A percentile compares a stretch with the other conserved stretches of the same genome.
These are phyloP conservation scores for Asterochloris erici DNA, from an alignment of 139 green algal genomes.

Conservation along the genomic window DNA sequence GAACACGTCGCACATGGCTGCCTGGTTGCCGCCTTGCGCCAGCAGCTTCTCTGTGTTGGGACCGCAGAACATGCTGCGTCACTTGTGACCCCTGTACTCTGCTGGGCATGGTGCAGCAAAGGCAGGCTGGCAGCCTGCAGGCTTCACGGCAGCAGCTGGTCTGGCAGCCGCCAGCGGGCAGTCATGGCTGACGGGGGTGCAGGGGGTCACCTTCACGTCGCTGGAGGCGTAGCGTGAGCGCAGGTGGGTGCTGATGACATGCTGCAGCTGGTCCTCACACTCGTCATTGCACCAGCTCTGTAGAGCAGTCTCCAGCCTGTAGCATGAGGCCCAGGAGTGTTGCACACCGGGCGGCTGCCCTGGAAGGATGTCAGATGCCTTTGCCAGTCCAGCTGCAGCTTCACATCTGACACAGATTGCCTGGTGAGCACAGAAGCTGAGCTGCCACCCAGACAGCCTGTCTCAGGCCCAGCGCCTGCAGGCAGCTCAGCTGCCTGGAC, in stretches of 20 bases:
- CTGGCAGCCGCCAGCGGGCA: too few species aligned
- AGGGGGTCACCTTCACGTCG: background rate
- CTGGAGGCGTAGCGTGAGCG: background rate
- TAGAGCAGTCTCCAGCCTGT: background rate
- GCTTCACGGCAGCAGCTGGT: too few species aligned
- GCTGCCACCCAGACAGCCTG: background rate
- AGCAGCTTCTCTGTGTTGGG: too few species aligned
- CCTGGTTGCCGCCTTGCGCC: too few species aligned
- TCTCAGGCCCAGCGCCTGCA: background rate
- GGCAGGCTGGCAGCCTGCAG: too few species aligned
- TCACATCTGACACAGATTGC: background rate
- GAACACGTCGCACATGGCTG: too few species aligned
- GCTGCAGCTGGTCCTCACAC: conserved; percentile 16
- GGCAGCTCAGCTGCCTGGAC: background rate
- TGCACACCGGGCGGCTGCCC: background rate
- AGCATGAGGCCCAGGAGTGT: background rate
- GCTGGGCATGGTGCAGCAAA: background rate
- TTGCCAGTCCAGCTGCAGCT: background rate
- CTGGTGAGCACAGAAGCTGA: background rate
- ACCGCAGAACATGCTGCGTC: too few species aligned
- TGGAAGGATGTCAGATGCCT: background rate
- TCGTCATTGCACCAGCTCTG: conserved; percentile 9
- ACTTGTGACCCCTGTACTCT: background rate
- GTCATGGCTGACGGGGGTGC: too few species aligned
- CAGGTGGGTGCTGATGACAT: conserved; percentile 9